These are phyloP conservation scores for Dactylella cylindrospora DNA, from an alignment of 2,329 filamentous ascomycete species.

Conservation along the genomic window DNA sequence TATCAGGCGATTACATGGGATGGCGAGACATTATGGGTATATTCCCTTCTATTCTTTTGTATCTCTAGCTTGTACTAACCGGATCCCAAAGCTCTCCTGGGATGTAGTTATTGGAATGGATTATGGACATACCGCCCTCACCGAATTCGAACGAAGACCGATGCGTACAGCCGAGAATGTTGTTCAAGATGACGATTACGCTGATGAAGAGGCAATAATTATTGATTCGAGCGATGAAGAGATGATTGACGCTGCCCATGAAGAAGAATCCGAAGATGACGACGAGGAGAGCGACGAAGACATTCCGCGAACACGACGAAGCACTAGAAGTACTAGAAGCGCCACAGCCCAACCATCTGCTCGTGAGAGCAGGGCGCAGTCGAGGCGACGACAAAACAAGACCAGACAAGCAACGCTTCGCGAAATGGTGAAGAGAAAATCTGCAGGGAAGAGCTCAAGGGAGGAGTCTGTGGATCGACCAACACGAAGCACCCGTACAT, in stretches of 20 bases:
- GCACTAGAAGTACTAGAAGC: conserved; percentile 26
- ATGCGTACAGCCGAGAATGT: neutral
- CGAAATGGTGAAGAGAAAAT: conserved; percentile 5
- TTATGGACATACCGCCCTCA: conserved; percentile 22
- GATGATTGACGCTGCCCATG: too few species aligned
- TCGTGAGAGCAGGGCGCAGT: neutral
- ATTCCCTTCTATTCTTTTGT: neutral
- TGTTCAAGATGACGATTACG: conserved; percentile 8
- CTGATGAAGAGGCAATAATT: neutral
- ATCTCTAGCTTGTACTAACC: conserved; percentile 2
- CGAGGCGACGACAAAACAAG: neutral
- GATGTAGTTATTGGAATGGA: conserved; percentile 33
- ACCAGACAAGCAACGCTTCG: conserved; percentile 12
- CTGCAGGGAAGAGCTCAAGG: neutral
- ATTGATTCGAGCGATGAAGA: neutral
- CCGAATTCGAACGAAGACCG: conserved; percentile 22
- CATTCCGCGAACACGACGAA: conserved; percentile 10
- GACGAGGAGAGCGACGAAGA: conserved; percentile 14
- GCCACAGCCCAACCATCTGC: neutral
- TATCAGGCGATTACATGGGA: conserved; percentile 28
- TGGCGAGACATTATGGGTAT: conserved; percentile 29
- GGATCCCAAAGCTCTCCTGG: conserved; percentile 21
- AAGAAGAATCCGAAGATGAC: conserved; percentile 10
- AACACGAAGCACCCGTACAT: conserved; percentile 19
- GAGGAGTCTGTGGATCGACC: neutral